Evolutionary conservation across 176 grass and related monocot species (phyloP), one percentile per base, ranked within the genome.

Genomic region (Metroxylon sagu): DNA sequence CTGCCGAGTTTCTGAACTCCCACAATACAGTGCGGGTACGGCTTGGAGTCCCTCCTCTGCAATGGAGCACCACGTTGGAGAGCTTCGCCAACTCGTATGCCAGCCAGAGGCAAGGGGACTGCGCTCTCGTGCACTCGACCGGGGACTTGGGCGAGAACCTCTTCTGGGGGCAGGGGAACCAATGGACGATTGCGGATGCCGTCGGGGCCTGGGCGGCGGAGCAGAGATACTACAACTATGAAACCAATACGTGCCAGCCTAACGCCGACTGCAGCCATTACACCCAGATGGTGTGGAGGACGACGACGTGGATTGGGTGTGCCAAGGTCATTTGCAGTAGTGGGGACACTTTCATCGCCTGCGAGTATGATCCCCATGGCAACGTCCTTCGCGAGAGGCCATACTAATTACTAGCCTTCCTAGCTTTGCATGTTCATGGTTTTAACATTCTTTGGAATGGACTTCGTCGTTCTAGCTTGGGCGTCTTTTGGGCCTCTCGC

Each of bases 81-180:
- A 39, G 56, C 6, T 86, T 84, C 62, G 90, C 90, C 51, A 62
- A 66, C 61, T 56, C 30, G 74, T 95, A 84, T 43, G 90, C 86
- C 4, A 51, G 79, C 50, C 28, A 79, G 23, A 52, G 85, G 29
- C 69, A 76, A 56, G 74, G 73, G 14, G 85, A 95, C 77, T 95
- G 90, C 71, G 67, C 77, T 31, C 79, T 95, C 70, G 75, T 54
- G 59, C 90, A 95, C 71, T 95, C 90, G 30, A 56, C 71, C 53
- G 73, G 79, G 18, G 68, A 76, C 3, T 95, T 89, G 62, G 90
- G 90, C 3, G 90, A 95, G 82, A 95, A 95, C 79, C 74, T 95
- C 17, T 95, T 89, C 76, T 83, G 79, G 85, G 90, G 90, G 35
- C 76, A 80, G 60, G 90, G 85, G 18, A 55, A 54, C 0, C 75